Evolutionary conservation across 2,329 filamentous ascomycete genomes (phyloP).

Genomic region (Tolypocladium amazonense): DNA sequence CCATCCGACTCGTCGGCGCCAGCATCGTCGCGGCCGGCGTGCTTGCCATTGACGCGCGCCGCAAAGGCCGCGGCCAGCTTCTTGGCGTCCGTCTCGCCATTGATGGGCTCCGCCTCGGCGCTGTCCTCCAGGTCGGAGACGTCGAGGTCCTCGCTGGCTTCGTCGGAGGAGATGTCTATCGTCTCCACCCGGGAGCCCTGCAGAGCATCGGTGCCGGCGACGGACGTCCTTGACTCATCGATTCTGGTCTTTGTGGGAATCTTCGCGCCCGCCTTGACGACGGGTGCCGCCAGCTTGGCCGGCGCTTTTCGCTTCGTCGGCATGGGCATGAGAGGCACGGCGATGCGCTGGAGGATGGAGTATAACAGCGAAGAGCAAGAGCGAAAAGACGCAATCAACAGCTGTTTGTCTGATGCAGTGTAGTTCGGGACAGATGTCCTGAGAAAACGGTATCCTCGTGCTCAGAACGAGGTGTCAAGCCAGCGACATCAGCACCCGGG

Average conservation of each 20-base stretch:
- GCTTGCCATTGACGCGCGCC: conserved; percentile 14
- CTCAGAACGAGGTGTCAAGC: background rate
- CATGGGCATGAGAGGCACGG: conserved; percentile 26
- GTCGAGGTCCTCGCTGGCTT: conserved; percentile 35
- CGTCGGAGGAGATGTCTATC: conserved; percentile 49
- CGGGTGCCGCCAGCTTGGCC: conserved; percentile 45
- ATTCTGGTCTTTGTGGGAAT: conserved; percentile 37
- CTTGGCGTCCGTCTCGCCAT: conserved; percentile 7
- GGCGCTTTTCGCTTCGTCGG: conserved; percentile 52
- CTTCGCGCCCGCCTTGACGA: conserved; percentile 43
- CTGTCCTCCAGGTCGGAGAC: conserved; percentile 34
- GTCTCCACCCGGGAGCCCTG: conserved; percentile 28
- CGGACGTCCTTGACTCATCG: conserved; percentile 47
- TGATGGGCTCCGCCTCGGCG: conserved; percentile 8
- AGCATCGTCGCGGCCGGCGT: conserved; percentile 11
- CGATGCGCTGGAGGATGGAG: background rate
- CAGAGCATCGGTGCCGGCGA: conserved; percentile 32
- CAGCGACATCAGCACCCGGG: conserved; percentile 11
- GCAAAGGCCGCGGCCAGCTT: conserved; percentile 3
- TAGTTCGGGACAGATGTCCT: background rate
- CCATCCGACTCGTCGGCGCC: conserved; percentile 29
- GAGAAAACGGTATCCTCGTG: background rate
- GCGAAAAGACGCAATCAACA: background rate
- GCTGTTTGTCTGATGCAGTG: background rate
- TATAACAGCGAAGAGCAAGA: background rate